These are phyloP conservation scores for Russula virescens DNA, from an alignment of 768 basidiomycete genomes.

Conservation along the genomic window DNA sequence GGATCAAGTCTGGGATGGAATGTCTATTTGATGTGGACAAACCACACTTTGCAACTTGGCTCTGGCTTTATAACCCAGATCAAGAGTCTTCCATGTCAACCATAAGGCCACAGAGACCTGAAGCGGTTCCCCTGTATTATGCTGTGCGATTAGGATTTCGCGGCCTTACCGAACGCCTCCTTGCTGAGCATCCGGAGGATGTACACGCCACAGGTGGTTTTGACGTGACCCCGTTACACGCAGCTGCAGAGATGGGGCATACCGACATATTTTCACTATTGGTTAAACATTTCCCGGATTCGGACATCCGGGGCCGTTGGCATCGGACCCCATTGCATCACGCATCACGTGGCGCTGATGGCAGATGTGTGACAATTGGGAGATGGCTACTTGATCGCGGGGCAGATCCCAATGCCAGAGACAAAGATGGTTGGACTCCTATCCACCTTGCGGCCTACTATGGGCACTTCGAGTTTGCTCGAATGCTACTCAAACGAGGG, in stretches of 20 bases:
- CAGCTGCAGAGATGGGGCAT: background rate
- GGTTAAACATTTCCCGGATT: background rate
- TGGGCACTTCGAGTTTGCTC: background rate
- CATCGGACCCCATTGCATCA: background rate
- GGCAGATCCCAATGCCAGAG: background rate
- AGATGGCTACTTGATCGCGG: background rate
- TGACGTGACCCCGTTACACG: background rate
- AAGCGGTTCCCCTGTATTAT: background rate
- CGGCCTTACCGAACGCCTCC: background rate
- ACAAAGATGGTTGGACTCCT: background rate
- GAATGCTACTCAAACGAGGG: background rate
- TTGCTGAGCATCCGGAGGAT: background rate
- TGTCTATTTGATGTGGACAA: background rate
- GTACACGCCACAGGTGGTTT: background rate
- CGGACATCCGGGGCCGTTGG: background rate
- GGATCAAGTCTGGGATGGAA: background rate
- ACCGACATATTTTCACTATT: background rate
- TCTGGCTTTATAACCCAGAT: background rate
- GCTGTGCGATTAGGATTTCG: background rate
- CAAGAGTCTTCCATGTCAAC: background rate
- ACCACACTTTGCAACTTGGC: background rate
- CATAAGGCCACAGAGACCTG: too few relatives aligned
- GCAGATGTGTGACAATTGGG: background rate
- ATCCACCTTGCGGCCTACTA: background rate
- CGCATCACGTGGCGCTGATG: background rate